phyloP scores from a whole-genome alignment of 2,329 filamentous ascomycete genomes.

The Trichoderma semiorbis region DNA sequence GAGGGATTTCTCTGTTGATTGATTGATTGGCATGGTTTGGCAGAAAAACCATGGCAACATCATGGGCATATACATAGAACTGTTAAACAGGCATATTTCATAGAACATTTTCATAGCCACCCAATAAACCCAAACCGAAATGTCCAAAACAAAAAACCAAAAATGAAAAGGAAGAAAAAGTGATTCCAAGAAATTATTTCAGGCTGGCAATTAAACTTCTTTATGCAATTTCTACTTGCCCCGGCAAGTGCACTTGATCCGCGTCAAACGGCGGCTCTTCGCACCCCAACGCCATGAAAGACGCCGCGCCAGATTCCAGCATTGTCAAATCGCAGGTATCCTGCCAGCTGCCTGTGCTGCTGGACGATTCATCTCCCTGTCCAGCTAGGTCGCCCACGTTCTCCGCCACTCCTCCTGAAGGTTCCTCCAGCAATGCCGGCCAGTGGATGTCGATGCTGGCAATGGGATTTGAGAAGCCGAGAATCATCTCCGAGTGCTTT shows the following conservation, averaged over 20 bases:
- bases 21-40: neutral
- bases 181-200: neutral
- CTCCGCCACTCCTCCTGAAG: neutral
- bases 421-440: slow-evolving; percentile 11
- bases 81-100: neutral
- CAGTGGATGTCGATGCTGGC: slow-evolving; percentile 9
- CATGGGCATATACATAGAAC: neutral
- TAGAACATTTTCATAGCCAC: neutral
- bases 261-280: slow-evolving; percentile 11
- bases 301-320: slow-evolving; percentile 8
- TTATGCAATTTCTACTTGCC: slow-evolving; percentile 12
- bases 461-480: slow-evolving; percentile 4
- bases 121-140: neutral
- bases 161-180: neutral
- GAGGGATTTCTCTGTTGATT: neutral
- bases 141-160: neutral
- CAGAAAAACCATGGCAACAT: neutral
- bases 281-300: neutral
- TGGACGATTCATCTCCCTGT: slow-evolving; percentile 8
- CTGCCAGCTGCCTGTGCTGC: slow-evolving; percentile 12
- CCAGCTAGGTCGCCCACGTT: neutral
- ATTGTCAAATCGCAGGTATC: slow-evolving; percentile 12
- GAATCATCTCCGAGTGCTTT: slow-evolving; percentile 19
- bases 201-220: neutral
- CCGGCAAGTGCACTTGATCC: slow-evolving; percentile 11